A percentile compares a stretch with the other conserved stretches of the same genome.
Evolutionary conservation across 768 basidiomycete species (phyloP).

Genomic region (Thelephora ganbajun): DNA sequence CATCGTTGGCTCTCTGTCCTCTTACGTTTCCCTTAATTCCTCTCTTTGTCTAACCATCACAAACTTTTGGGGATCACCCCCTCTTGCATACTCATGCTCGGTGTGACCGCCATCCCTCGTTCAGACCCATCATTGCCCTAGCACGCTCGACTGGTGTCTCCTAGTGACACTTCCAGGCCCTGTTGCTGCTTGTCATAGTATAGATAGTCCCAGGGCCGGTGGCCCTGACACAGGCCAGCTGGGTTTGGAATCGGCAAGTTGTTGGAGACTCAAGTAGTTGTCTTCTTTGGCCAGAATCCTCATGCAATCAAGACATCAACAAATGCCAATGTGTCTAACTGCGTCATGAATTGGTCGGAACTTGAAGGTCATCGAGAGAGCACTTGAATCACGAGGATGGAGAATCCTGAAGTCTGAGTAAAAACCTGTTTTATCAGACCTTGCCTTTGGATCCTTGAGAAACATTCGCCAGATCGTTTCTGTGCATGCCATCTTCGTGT

Average conservation of each 20-base stretch:
- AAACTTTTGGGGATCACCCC: no score
- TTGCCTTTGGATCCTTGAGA: slow-evolving; percentile 3
- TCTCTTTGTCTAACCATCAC: no score
- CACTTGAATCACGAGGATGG: slow-evolving; percentile 15
- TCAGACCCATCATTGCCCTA: no score
- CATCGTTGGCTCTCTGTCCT: no score
- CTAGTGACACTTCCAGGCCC: no score
- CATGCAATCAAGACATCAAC: slow-evolving; percentile 15
- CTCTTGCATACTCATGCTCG: no score
- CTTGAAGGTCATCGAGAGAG: slow-evolving; percentile 12
- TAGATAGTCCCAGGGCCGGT: no score
- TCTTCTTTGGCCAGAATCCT: slow-evolving; percentile 8
- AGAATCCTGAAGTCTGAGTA: slow-evolving; percentile 8
- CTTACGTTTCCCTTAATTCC: no score
- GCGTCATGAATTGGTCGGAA: slow-evolving; percentile 19
- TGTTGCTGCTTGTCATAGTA: no score
- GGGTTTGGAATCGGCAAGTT: slow-evolving; percentile 19
- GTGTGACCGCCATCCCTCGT: no score
- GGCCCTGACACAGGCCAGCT: slow-evolving; percentile 3
- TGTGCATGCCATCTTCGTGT: slow-evolving; percentile 19
- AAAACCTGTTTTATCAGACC: slow-evolving; percentile 7
- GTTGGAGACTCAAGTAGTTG: slow-evolving; percentile 11
- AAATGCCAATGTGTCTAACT: slow-evolving; percentile 10
- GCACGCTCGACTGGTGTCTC: no score
- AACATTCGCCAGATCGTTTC: slow-evolving; percentile 10